Base-by-base conservation (phyloP, 345 rosid genomes). In the Cardamine occulta region DNA sequence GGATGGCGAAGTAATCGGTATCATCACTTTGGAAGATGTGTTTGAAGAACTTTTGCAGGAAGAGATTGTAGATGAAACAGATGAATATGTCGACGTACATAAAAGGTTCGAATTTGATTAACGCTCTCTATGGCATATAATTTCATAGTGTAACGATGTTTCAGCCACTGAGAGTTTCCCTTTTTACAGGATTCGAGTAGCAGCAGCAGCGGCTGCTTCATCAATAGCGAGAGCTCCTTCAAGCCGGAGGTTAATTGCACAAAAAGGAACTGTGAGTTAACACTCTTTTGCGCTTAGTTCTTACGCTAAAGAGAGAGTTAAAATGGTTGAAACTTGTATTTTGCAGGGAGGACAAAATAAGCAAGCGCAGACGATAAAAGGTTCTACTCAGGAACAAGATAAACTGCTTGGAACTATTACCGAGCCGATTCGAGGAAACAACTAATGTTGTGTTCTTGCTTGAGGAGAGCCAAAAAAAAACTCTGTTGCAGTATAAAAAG, bases 21-120 rank as follows among this genome's bases (percentile, higher is more conserved):
- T 94, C 76, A 95, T 95, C 80, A 95, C 97, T 70, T 85, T 95
- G 29, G 97, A 95, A 85, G 99, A 92, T 82, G 97, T 95, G 24
- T 95, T 95, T 66, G 97, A 95, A 86, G 97, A 95, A 80, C 93
- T 95, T 63, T 74, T 95, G 73, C 89, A 95, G 85, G 99, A 95
- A 81, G 97, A 95, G 87, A 95, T 95, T 76, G 97, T 95, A 57
- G 98, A 94, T 80, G 98, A 94, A 83, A 94, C 97, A 21, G 98
- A 91, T 85, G 98, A 91, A 83, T 95, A 86, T 75, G 97, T 95
- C 40, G 99, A 92, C 66, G 97, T 95, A 19, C 99, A 95, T 83
- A 95, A 88, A 87, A 92, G 97, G 97, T 91, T 17, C 0, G 48
- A 18, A 13, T 52, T 45, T 3, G 8, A 24, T 39, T 7, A 9